phyloP scores from a whole-genome alignment of 495 filamentous ascomycete genomes.

The Penicillium flavigenum region DNA sequence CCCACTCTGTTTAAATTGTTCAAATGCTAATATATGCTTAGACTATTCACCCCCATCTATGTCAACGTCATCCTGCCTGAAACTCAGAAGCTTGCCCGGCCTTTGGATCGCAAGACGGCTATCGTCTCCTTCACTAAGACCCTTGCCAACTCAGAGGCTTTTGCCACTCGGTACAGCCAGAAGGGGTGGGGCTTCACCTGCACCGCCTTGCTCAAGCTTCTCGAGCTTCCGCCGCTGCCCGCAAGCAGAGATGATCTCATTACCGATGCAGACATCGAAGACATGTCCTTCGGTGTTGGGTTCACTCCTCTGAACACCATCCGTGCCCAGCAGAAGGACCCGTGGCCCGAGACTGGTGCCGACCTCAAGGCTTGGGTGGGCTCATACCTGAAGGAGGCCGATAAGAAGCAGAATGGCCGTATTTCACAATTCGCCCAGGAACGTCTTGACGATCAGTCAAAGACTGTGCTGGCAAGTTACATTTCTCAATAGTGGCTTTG shows the following conservation, averaged over 20 bases:
- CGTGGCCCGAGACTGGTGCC: constrained; percentile 72
- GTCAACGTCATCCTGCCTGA: constrained; percentile 80
- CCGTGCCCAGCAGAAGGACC: constrained; percentile 64
- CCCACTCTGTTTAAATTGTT: neutral
- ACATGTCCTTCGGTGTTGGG: constrained; percentile 88
- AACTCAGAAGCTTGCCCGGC: constrained; percentile 80
- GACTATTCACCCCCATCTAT: constrained; percentile 82
- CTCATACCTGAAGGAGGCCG: constrained; percentile 63
- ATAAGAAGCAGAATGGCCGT: constrained; percentile 53
- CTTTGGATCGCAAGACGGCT: constrained; percentile 88
- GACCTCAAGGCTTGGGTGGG: constrained; percentile 81
- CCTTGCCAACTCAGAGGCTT: constrained; percentile 74
- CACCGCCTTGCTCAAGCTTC: constrained; percentile 79
- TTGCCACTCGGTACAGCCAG: constrained; percentile 63
- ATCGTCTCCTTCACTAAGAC: constrained; percentile 91
- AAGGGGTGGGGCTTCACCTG: constrained; percentile 90
- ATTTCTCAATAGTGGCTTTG: constrained; percentile 39
- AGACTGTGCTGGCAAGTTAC: constrained; percentile 55
- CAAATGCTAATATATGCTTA: constrained; percentile 33
- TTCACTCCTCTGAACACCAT: constrained; percentile 92
- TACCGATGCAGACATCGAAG: constrained; percentile 84
- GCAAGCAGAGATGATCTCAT: constrained; percentile 70
- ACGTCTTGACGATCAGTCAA: constrained; percentile 56
- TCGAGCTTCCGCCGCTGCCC: constrained; percentile 81
- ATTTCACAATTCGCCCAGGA: constrained; percentile 58